These are phyloP conservation scores for Podospora pseudoanserina DNA, from an alignment of 495 filamentous ascomycete species.

Conservation along the genomic window DNA sequence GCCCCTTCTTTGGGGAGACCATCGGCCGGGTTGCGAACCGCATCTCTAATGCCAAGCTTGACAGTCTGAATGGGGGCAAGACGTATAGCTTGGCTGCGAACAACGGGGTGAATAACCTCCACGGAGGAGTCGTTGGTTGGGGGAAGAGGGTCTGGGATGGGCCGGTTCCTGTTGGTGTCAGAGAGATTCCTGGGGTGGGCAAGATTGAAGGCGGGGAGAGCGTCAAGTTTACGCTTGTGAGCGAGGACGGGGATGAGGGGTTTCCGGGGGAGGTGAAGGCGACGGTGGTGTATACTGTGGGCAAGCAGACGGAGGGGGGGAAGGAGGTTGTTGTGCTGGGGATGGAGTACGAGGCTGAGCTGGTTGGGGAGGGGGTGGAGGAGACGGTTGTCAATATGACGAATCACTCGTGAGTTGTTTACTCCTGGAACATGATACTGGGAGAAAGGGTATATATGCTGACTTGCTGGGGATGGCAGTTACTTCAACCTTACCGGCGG, in stretches of 20 bases:
- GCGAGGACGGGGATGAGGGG: slow-evolving; percentile 73
- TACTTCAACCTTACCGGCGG: slow-evolving; percentile 83
- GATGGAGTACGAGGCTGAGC: slow-evolving; percentile 84
- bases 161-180: slow-evolving; percentile 55
- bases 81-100: slow-evolving; percentile 67
- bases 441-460: neutral
- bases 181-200: slow-evolving; percentile 43
- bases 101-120: slow-evolving; percentile 72
- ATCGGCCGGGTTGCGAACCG: slow-evolving; percentile 93
- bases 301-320: slow-evolving; percentile 58
- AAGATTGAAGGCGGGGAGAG: slow-evolving; percentile 67
- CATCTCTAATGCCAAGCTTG: slow-evolving; percentile 66
- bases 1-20: slow-evolving; percentile 82
- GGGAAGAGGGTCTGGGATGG: slow-evolving; percentile 80
- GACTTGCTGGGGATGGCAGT: slow-evolving; percentile 41
- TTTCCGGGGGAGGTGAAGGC: slow-evolving; percentile 82
- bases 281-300: slow-evolving; percentile 71
- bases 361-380: slow-evolving; percentile 64
- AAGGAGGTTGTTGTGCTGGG: slow-evolving; percentile 64
- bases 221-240: slow-evolving; percentile 70
- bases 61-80: slow-evolving; percentile 65
- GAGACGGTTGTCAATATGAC: slow-evolving; percentile 90
- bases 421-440: neutral
- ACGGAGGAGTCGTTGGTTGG: slow-evolving; percentile 81
- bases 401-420: slow-evolving; percentile 75